These are phyloP conservation scores for Cenococcum geophilum DNA, from an alignment of 495 filamentous ascomycete genomes.

Conservation along the genomic window DNA sequence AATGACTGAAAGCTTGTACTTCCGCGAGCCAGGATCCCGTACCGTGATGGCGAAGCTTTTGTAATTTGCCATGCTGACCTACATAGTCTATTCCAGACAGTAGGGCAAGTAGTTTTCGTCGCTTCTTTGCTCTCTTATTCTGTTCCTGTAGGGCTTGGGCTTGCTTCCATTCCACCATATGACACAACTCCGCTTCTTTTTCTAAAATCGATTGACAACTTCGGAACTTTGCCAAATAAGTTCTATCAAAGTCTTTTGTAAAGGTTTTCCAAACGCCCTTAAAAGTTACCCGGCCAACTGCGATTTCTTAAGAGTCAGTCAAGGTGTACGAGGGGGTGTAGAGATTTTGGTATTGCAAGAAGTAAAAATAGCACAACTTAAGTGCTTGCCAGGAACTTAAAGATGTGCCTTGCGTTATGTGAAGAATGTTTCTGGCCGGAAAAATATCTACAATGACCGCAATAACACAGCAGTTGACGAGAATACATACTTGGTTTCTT, in stretches of 20 bases:
- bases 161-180: slow-evolving; percentile 32
- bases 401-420: too few relatives aligned
- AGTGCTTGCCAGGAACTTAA: too few relatives aligned
- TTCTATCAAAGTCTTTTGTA: slow-evolving; percentile 24
- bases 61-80: slow-evolving; percentile 11
- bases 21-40: slow-evolving; percentile 11
- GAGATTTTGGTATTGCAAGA: too few relatives aligned
- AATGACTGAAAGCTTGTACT: not conserved
- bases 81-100: slow-evolving; percentile 18
- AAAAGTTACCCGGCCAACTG: not conserved
- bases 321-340: too few relatives aligned
- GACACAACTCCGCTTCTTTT: slow-evolving; percentile 30
- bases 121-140: slow-evolving; percentile 9
- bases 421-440: too few relatives aligned
- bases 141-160: slow-evolving; percentile 7
- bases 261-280: slow-evolving; percentile 30
- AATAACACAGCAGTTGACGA: too few relatives aligned
- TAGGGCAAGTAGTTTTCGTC: slow-evolving; percentile 12
- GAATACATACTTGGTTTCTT: slow-evolving; percentile 10
- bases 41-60: slow-evolving; percentile 12
- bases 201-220: slow-evolving; percentile 31
- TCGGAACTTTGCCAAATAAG: slow-evolving; percentile 30
- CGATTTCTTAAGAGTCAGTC: too few relatives aligned
- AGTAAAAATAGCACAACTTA: too few relatives aligned
- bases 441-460: too few relatives aligned